A percentile compares a stretch with the other conserved stretches of the same genome.
phyloP scores from a whole-genome alignment of 345 rosid genomes.

The Rhodomyrtus tomentosa region DNA sequence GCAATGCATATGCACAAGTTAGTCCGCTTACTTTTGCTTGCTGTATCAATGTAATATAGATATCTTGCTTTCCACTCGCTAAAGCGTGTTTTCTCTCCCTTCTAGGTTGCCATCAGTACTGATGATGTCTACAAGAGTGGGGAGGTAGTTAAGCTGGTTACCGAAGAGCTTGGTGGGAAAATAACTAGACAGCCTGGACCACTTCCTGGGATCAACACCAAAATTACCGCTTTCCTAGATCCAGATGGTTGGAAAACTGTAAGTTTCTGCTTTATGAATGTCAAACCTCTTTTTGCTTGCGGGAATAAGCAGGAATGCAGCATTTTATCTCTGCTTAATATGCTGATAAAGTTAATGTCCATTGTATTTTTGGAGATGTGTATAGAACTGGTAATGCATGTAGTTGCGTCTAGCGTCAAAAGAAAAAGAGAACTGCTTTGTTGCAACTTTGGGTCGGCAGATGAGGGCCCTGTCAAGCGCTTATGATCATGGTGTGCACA shows the following conservation, averaged over 20 bases:
- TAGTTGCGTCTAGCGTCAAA: neutral
- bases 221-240: slow-evolving; percentile 72
- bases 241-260: slow-evolving; percentile 99
- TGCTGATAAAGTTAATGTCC: neutral
- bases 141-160: slow-evolving; percentile 59
- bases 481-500: neutral
- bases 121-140: slow-evolving; percentile 95
- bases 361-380: neutral
- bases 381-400: neutral
- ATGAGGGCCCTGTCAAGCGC: neutral
- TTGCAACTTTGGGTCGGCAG: neutral
- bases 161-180: slow-evolving; percentile 86
- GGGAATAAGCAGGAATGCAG: neutral
- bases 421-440: neutral
- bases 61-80: neutral
- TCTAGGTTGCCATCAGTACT: slow-evolving; percentile 71
- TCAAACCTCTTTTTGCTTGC: neutral
- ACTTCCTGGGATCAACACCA: slow-evolving; percentile 80
- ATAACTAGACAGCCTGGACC: slow-evolving; percentile 84
- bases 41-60: neutral
- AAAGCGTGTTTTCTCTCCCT: neutral
- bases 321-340: neutral
- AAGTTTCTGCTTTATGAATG: slow-evolving; percentile 2
- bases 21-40: neutral
- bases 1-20: slow-evolving; percentile 91